Evolutionary conservation across 2,329 filamentous ascomycete species (phyloP).

Genomic region (Arthrobotrys iridis): DNA sequence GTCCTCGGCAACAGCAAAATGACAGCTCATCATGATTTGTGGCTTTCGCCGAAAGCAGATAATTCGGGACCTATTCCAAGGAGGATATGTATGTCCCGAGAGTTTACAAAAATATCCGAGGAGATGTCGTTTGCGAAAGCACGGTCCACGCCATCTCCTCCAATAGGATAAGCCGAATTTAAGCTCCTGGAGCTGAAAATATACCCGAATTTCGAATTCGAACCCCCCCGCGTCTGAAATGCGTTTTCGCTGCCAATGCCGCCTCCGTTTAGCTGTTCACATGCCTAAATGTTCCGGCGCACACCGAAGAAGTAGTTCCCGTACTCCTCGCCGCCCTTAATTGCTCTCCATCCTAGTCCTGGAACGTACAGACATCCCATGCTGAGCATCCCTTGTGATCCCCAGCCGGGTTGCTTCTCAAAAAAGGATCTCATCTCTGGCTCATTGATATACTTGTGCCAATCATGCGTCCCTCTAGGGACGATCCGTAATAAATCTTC

Average conservation of each 20-base stretch:
- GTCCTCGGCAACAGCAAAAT: slow-evolving; percentile 36
- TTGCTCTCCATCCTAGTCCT: slow-evolving; percentile 86
- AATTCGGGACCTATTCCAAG: neutral
- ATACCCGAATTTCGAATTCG: too few species aligned
- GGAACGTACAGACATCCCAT: slow-evolving; percentile 92
- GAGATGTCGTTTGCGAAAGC: slow-evolving; percentile 1
- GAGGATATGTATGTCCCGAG: neutral
- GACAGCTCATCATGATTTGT: neutral
- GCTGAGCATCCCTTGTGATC: slow-evolving; percentile 62
- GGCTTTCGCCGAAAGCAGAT: slow-evolving; percentile 22
- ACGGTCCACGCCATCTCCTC: slow-evolving; percentile 41
- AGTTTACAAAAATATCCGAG: neutral
- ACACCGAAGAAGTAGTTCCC: slow-evolving; percentile 98
- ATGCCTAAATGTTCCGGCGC: slow-evolving; percentile 65
- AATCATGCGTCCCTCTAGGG: slow-evolving; percentile 92
- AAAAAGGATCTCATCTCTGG: slow-evolving; percentile 74
- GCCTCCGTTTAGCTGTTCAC: neutral
- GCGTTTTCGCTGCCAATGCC: too few species aligned
- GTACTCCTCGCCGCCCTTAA: slow-evolving; percentile 80
- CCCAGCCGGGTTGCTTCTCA: slow-evolving; percentile 52
- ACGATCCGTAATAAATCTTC: slow-evolving; percentile 89
- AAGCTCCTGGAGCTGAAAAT: neutral
- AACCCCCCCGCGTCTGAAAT: too few species aligned
- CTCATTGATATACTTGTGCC: slow-evolving; percentile 93
- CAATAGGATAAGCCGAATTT: slow-evolving; percentile 19